phyloP scores from a whole-genome alignment of 140 eudicot genomes.

The Cichorium intybus region DNA sequence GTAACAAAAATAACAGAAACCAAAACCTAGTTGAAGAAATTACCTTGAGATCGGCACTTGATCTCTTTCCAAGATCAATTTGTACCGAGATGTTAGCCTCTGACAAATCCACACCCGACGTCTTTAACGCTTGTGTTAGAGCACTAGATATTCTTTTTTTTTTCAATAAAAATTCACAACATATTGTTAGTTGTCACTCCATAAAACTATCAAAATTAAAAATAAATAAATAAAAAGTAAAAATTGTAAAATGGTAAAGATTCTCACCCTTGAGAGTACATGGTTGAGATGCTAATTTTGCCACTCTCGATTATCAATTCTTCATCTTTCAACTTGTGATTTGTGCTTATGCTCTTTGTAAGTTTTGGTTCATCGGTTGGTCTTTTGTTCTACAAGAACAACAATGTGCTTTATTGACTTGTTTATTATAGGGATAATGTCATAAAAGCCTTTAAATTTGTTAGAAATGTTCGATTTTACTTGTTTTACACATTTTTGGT shows the following conservation, averaged over 20 bases:
- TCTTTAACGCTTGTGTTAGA: conserved; percentile 76
- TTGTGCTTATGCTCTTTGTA: conserved; percentile 25
- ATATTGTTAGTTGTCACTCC: background rate
- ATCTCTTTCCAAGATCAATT: conserved; percentile 72
- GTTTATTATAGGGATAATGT: no score
- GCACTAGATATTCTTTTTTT: conserved; percentile 60
- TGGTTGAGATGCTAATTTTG: conserved; percentile 70
- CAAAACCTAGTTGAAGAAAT: background rate
- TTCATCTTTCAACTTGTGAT: conserved; percentile 45
- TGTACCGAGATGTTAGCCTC: conserved; percentile 86
- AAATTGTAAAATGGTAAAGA: conserved; percentile 8
- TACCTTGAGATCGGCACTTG: conserved; percentile 53
- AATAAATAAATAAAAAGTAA: background rate
- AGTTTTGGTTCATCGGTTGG: conserved; percentile 35
- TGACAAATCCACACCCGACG: conserved; percentile 87
- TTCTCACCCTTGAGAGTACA: conserved; percentile 86
- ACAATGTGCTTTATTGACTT: background rate
- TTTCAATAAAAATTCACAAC: background rate
- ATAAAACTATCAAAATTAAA: background rate
- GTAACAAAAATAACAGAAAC: no score
- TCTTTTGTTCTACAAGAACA: conserved; percentile 38
- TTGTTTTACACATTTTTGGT: no score
- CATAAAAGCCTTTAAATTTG: no score
- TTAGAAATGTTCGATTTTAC: no score
- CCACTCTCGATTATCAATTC: conserved; percentile 73